Evolutionary conservation across 768 basidiomycete species (phyloP), one percentile per base, ranked within the genome.

Genomic region (Lactifluus volemus): DNA sequence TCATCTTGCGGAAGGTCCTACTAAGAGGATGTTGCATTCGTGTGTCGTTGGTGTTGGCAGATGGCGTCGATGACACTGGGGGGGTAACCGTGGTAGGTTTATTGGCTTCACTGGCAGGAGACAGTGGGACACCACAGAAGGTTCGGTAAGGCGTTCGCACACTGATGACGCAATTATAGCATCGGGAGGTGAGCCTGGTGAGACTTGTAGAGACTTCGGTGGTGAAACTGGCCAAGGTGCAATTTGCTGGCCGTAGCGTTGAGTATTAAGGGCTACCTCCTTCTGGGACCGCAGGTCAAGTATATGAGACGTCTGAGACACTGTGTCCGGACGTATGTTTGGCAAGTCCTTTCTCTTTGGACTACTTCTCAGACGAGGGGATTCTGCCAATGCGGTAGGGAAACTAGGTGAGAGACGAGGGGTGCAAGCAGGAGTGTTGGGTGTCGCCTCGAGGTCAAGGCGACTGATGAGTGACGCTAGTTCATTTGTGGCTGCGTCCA

Each of bases 371-470:
- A 44, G 19, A 44, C 65, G 58, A 2, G 59, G 60, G 32, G 77
- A n/a, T n/a, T n/a, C n/a, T n/a, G n/a, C n/a, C n/a, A n/a, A n/a
- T n/a, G n/a, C n/a, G n/a, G n/a, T n/a, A n/a, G n/a, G n/a, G n/a
- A n/a, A n/a, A n/a, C n/a, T n/a, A n/a, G n/a, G n/a, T n/a, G n/a
- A n/a, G n/a, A 44, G 19, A 44, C 65, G 58, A 2, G 59, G 60
- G 32, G 77, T 76, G 36, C 71, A 73, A 29, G 73, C 71, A 25
- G 78, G 71, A 3, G 82, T 78, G 2, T 77, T 76, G 0, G 89
- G 89, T 0, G 90, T 92, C 4, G 88, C 87, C 68, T 89, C 83
- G 4, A 92, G 76, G 65, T 91, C 87, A n/a, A 92, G 77, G n/a
- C 81, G 80, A 63, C 85, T 88, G 70, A 92, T 88, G 4, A 92